These are phyloP conservation scores for Fusarium sp. DNA, from an alignment of 2,329 filamentous ascomycete genomes.

Conservation along the genomic window DNA sequence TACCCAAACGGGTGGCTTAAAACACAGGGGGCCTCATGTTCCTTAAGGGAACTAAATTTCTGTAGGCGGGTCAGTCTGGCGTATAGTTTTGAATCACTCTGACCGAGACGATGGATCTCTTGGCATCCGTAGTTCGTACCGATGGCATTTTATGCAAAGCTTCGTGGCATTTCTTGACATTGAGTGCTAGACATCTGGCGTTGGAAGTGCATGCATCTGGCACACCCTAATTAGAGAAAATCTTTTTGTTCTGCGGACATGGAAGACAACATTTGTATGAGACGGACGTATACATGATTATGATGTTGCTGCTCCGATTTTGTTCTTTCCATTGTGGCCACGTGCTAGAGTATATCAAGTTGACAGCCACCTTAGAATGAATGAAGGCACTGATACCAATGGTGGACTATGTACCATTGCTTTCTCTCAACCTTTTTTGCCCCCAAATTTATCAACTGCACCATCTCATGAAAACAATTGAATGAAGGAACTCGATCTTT, in stretches of 20 bases:
- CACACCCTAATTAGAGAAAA: neutral
- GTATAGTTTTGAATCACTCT: constrained; percentile 9
- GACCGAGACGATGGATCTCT: constrained; percentile 21
- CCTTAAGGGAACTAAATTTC: neutral
- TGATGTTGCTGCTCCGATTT: neutral
- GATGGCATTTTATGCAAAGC: constrained; percentile 43
- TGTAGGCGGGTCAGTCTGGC: constrained; percentile 14
- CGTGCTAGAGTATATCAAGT: neutral
- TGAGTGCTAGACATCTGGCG: neutral
- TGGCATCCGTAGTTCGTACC: constrained; percentile 21
- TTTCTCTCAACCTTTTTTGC: neutral
- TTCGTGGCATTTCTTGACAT: constrained; percentile 43
- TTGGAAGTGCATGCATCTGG: constrained; percentile 25
- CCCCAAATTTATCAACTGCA: neutral
- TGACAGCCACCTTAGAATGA: neutral
- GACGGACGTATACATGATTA: neutral
- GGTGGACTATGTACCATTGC: neutral
- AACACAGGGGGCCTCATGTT: constrained; percentile 31
- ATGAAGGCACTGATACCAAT: neutral
- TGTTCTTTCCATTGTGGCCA: neutral
- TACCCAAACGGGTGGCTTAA: constrained; percentile 26
- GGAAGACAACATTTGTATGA: neutral
- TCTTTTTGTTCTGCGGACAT: neutral
- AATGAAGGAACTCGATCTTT: neutral
- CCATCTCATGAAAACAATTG: neutral